Evolutionary conservation across 805 yeast species (phyloP), one percentile per base, ranked within the genome.

Genomic region (Cyberlindnera nakhonratchasimensis): DNA sequence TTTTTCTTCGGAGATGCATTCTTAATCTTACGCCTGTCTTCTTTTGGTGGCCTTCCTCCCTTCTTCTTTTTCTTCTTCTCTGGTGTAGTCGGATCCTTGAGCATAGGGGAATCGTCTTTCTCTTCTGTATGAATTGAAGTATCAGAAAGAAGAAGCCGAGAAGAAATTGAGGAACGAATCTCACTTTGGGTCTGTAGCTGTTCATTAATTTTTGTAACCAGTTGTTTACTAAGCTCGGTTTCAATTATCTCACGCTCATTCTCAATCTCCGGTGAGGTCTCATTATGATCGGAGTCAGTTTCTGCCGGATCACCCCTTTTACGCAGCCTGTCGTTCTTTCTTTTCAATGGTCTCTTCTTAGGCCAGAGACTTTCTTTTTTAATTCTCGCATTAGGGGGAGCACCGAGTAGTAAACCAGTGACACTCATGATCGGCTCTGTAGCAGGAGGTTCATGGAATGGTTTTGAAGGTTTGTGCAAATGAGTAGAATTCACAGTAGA

Each of bases 381-480:
- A 28, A 76, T 65, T 53, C 76, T 81, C 4, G 69, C 62, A 14
- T 78, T 75, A 8, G 96, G 96, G 6, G 72, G 70, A n/a, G 76
- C 70, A 49, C 79, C 86, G 40, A 88, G 62, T 4, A 93, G 83
- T 30, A 79, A 69, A 2, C 96, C 96, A 0, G 91, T 82, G 29
- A 78, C 77, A 10, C 74, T 71, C 31, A 86, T 79, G 10, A 65
- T 59, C 0, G 83, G 79, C 28, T 69, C 73, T 1, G 77, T 73
- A 25, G 71, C 59, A 14, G 69, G 70, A 3, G 90, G 89, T 53
- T 86, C 93, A 17, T 66, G 59, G 23, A 59, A 61, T 13, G 43
- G 38, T 5, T 28, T 28, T 19, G 12, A 14, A 4, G 24, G 29
- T 22, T 21, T 34, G 23, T 17, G 31, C 14, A 13, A n/a, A 28